These are phyloP conservation scores for Mucor saturninus DNA, from an alignment of 371 early-diverging fungal species.

Conservation along the genomic window DNA sequence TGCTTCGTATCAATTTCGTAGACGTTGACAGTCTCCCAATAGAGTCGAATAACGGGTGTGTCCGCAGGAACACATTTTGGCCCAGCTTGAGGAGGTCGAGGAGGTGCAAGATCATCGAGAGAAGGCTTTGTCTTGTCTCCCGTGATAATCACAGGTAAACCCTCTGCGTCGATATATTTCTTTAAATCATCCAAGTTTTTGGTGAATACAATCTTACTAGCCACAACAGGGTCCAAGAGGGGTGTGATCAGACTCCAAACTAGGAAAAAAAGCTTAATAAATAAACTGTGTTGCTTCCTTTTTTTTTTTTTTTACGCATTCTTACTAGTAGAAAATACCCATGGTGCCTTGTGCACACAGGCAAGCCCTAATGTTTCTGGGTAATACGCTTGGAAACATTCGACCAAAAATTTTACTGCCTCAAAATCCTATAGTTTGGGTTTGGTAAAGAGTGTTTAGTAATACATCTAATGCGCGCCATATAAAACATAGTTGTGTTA, in stretches of 20 bases:
- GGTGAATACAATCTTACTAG: slow-evolving; percentile 84
- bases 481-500: slow-evolving; percentile 12
- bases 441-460: neutral
- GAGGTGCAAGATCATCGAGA: slow-evolving; percentile 31
- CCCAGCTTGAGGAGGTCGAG: slow-evolving; percentile 3
- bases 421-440: slow-evolving; percentile 63
- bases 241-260: slow-evolving; percentile 84
- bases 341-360: slow-evolving; percentile 85
- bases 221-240: slow-evolving; percentile 91
- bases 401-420: slow-evolving; percentile 80
- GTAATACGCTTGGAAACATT: slow-evolving; percentile 85
- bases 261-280: slow-evolving; percentile 6
- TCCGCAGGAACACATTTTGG: slow-evolving; percentile 14
- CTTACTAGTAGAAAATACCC: slow-evolving; percentile 78
- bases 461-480: neutral
- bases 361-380: slow-evolving; percentile 86
- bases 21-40: slow-evolving; percentile 27
- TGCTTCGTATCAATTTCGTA: slow-evolving; percentile 33
- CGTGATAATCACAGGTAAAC: slow-evolving; percentile 40
- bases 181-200: slow-evolving; percentile 64
- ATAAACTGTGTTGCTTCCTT: neutral
- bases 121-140: slow-evolving; percentile 34
- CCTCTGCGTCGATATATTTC: slow-evolving; percentile 57
- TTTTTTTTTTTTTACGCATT: neutral
- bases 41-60: slow-evolving; percentile 26